Percentiles rank a stretch among this genome's conserved stretches.
phyloP scores from a whole-genome alignment of 2,329 filamentous ascomycete genomes.

The Arthrobotrys sinensis region DNA sequence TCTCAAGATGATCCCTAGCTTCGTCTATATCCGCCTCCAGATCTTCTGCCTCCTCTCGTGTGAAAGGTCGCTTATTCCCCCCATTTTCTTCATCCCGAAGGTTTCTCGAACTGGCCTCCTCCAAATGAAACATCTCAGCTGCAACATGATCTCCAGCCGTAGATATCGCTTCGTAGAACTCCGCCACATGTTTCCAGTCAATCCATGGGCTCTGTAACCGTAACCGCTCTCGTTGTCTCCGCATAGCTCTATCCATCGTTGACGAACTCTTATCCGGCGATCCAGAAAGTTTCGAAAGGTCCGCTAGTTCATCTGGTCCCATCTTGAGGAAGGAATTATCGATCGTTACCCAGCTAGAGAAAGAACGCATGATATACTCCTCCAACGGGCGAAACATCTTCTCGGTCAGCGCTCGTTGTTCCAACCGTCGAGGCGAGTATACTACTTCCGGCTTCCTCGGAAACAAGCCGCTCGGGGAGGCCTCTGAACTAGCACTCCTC shows the following conservation, averaged over 20 bases:
- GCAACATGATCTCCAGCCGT: conserved; percentile 71
- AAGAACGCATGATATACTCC: conserved; percentile 80
- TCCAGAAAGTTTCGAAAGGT: conserved; percentile 64
- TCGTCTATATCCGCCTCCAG: conserved; percentile 70
- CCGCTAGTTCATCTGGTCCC: conserved; percentile 46
- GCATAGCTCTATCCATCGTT: conserved; percentile 57
- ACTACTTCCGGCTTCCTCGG: conserved; percentile 56
- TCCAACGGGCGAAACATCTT: conserved; percentile 79
- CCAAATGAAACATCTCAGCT: conserved; percentile 46
- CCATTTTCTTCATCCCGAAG: conserved; percentile 75
- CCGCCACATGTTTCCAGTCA: conserved; percentile 79
- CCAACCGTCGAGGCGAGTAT: conserved; percentile 72
- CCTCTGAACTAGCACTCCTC: conserved; percentile 54
- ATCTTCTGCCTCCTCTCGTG: conserved; percentile 52
- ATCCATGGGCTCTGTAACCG: conserved; percentile 70
- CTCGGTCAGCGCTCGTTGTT: conserved; percentile 57
- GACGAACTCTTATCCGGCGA: conserved; percentile 62
- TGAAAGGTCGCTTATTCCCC: conserved; percentile 69
- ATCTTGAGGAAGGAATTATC: conserved; percentile 76
- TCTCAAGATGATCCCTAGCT: conserved; percentile 79
- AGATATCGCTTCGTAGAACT: conserved; percentile 82
- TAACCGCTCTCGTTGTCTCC: conserved; percentile 64
- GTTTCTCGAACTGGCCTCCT: conserved; percentile 64
- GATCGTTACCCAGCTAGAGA: conserved; percentile 79
- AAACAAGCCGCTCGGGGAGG: conserved; percentile 15